A percentile compares a stretch with the other conserved stretches of the same genome.
These are phyloP conservation scores for Trichomonascus vanleenenianus DNA, from an alignment of 805 yeast species.

Conservation along the genomic window DNA sequence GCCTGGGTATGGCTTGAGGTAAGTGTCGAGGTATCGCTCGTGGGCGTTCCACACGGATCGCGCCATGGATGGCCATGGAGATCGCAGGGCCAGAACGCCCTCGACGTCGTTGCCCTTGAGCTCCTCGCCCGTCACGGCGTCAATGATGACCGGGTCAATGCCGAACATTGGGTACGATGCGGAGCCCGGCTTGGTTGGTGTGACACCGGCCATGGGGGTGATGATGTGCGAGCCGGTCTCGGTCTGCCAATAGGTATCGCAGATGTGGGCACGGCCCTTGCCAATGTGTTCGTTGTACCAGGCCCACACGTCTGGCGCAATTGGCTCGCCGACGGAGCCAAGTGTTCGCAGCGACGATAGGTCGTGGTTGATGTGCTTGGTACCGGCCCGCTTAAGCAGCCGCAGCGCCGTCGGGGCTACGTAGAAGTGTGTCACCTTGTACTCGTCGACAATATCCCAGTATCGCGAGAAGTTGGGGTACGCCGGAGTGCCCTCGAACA, in stretches of 20 bases:
- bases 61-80: slow-evolving; percentile 97
- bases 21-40: slow-evolving; percentile 79
- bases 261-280: slow-evolving; percentile 77
- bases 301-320: slow-evolving; percentile 96
- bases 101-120: slow-evolving; percentile 83
- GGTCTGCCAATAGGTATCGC: slow-evolving; percentile 98
- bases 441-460: slow-evolving; percentile 91
- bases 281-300: slow-evolving; percentile 96
- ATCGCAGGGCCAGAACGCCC: slow-evolving; percentile 87
- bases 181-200: slow-evolving; percentile 95
- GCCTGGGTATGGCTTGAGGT: slow-evolving; percentile 87
- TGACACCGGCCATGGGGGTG: slow-evolving; percentile 92
- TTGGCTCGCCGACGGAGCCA: slow-evolving; percentile 98
- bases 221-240: slow-evolving; percentile 95
- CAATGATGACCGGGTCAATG: slow-evolving; percentile 81
- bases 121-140: slow-evolving; percentile 86
- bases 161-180: slow-evolving; percentile 97
- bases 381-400: slow-evolving; percentile 84
- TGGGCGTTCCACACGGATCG: slow-evolving; percentile 91
- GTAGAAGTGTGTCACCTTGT: slow-evolving; percentile 90
- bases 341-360: slow-evolving; percentile 77
- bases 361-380: slow-evolving; percentile 73
- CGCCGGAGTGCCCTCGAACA: slow-evolving; percentile 97
- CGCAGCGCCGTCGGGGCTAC: slow-evolving; percentile 98
- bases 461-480: slow-evolving; percentile 92